Evolutionary conservation across 257 asterid genomes (phyloP).

Genomic region (Scutellaria barbata): DNA sequence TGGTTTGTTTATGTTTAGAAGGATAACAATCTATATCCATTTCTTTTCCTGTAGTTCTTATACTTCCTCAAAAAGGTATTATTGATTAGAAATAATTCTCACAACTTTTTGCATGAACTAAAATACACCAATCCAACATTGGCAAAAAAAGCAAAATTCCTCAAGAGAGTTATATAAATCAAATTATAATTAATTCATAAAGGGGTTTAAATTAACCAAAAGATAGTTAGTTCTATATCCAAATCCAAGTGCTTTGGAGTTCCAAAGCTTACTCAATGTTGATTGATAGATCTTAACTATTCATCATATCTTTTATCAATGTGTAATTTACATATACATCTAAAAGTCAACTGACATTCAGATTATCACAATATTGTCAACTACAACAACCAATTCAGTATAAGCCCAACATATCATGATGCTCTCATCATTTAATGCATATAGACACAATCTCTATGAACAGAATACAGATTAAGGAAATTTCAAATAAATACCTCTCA

Average conservation of each 20-base stretch:
- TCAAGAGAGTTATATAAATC: neutral
- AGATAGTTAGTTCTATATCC: neutral
- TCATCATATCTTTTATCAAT: neutral
- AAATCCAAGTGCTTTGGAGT: neutral
- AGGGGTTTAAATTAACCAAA: slow-evolving; percentile 1
- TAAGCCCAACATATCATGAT: slow-evolving; percentile 1
- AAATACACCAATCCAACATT: neutral
- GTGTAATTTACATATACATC: neutral
- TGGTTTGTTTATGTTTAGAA: neutral
- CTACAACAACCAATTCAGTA: neutral
- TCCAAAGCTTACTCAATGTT: neutral
- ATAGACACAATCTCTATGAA: neutral
- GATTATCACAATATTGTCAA: slow-evolving; percentile 1
- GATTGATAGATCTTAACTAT: neutral
- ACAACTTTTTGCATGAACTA: neutral
- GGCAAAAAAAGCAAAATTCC: neutral
- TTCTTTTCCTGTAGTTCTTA: neutral
- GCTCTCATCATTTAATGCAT: slow-evolving; percentile 2
- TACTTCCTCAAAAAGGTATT: neutral
- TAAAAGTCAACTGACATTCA: neutral
- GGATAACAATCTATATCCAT: neutral
- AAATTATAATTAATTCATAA: neutral
- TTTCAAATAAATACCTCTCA: slow-evolving; percentile 67
- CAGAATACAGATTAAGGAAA: neutral
- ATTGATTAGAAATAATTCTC: neutral